These are phyloP conservation scores for Paracamarosporium sp. DNA, from an alignment of 2,329 filamentous ascomycete genomes.

Conservation along the genomic window DNA sequence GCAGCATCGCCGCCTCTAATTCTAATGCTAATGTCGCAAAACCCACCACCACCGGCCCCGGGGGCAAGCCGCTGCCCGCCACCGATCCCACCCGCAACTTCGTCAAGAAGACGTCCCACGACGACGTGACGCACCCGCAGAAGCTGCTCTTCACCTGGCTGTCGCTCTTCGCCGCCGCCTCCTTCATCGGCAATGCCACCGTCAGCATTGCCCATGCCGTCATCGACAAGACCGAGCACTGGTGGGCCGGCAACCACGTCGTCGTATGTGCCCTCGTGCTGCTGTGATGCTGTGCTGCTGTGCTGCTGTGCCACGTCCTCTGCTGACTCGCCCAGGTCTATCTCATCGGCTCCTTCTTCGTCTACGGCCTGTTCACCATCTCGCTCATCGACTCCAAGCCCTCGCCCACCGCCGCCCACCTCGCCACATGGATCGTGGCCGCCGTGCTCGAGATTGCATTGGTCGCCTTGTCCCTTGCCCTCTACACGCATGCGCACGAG, in stretches of 20 bases:
- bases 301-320: constrained; percentile 14
- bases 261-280: constrained; percentile 64
- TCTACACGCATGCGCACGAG: constrained; percentile 73
- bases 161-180: constrained; percentile 72
- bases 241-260: constrained; percentile 83
- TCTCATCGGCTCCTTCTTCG: constrained; percentile 81
- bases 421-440: constrained; percentile 78
- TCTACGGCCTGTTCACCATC: constrained; percentile 84
- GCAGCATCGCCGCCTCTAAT: constrained; percentile 63
- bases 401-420: constrained; percentile 80
- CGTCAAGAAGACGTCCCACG: constrained; percentile 54
- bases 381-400: constrained; percentile 84
- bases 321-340: constrained; percentile 71
- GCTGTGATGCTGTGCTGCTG: constrained; percentile 40
- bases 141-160: constrained; percentile 79
- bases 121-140: constrained; percentile 68
- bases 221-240: constrained; percentile 66
- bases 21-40: constrained; percentile 53
- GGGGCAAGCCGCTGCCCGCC: constrained; percentile 84
- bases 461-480: constrained; percentile 69
- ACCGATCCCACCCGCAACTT: constrained; percentile 53
- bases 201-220: constrained; percentile 79
- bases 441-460: constrained; percentile 77
- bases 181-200: constrained; percentile 76
- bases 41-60: constrained; percentile 72